Conservation (phyloP, 2,329 filamentous ascomycete species). For the Cylindrodendrum hubeiense region DNA sequence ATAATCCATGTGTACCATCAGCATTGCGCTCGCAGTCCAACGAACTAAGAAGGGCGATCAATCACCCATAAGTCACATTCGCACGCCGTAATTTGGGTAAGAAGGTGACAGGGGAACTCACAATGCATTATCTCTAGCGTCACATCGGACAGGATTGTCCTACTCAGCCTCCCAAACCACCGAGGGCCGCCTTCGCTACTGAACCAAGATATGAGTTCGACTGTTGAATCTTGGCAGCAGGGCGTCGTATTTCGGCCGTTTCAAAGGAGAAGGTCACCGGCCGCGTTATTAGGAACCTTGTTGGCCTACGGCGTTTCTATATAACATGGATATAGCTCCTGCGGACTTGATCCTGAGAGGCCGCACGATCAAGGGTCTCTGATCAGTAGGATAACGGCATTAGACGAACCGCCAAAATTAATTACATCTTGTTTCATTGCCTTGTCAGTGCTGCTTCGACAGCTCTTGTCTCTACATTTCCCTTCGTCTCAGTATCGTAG, state of each 20-base stretch:
- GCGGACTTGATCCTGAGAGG: no score
- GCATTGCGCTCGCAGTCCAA: constrained; percentile 40
- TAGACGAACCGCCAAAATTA: no score
- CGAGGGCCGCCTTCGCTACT: constrained; percentile 42
- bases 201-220: constrained; percentile 44
- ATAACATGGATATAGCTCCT: no score
- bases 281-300: constrained; percentile 35
- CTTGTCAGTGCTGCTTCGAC: no score
- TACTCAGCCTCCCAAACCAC: constrained; percentile 39
- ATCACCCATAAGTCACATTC: neutral
- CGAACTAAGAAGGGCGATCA: constrained; percentile 25
- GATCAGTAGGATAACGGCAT: no score
- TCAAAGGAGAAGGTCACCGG: constrained; percentile 45
- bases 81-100: neutral
- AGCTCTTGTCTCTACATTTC: no score
- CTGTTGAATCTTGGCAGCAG: constrained; percentile 35
- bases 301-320: constrained; percentile 17
- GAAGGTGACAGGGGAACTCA: constrained; percentile 3
- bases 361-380: no score
- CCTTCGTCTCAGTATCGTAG: no score
- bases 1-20: constrained; percentile 42
- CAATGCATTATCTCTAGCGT: constrained; percentile 40
- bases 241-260: constrained; percentile 38
- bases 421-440: no score
- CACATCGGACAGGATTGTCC: constrained; percentile 37